Percentiles rank a stretch among this genome's conserved stretches.
phyloP scores from a whole-genome alignment of 345 rosid genomes.

The Atalantia buxifolia region DNA sequence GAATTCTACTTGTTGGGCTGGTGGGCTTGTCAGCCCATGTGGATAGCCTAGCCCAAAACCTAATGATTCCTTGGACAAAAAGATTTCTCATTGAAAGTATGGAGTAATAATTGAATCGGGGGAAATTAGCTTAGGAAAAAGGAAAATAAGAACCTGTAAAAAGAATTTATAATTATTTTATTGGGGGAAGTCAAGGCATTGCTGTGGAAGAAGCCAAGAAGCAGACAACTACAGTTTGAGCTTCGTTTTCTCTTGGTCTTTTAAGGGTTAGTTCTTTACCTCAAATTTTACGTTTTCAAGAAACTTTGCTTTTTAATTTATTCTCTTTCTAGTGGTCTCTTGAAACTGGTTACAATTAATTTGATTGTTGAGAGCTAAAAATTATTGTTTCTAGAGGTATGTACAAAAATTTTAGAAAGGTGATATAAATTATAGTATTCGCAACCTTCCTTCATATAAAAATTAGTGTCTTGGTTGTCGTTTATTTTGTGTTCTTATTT shows the following conservation, averaged over 20 bases:
- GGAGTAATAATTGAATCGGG: background rate
- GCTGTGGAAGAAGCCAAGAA: background rate
- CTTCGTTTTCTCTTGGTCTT: background rate
- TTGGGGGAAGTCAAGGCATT: background rate
- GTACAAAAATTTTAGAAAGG: too few relatives aligned
- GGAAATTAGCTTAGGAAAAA: background rate
- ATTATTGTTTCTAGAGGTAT: too few relatives aligned
- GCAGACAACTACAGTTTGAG: too few relatives aligned
- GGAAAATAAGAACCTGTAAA: background rate
- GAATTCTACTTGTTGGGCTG: background rate
- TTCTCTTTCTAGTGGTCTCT: too few relatives aligned
- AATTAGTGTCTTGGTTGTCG: too few relatives aligned
- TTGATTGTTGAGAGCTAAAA: background rate
- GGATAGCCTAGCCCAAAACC: background rate
- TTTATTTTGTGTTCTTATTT: too few relatives aligned
- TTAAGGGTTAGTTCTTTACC: background rate
- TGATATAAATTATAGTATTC: too few relatives aligned
- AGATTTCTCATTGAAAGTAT: background rate
- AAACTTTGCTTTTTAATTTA: too few relatives aligned
- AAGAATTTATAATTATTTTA: background rate
- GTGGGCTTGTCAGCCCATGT: background rate
- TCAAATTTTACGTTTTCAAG: too few relatives aligned
- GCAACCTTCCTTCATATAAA: rapidly evolving
- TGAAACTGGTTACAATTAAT: too few relatives aligned
- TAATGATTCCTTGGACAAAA: background rate